Conservation (phyloP, 345 rosid genomes). For the Rhizophora mangle region DNA sequence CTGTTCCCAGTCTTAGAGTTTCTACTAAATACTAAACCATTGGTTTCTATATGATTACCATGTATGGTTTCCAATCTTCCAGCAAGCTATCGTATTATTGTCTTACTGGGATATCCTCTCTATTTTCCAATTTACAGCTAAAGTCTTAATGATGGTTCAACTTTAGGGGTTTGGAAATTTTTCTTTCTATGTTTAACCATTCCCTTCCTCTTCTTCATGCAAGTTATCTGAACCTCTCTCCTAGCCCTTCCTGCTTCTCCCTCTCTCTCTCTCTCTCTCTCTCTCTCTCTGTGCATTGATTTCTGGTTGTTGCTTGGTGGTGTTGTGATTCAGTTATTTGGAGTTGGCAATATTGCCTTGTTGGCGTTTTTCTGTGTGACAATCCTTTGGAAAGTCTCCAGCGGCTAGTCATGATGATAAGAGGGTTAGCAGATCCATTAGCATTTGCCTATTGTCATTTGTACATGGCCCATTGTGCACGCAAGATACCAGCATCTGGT, state of each 20-base stretch:
- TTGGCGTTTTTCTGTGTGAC: conserved; percentile 70
- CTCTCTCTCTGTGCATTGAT: conserved; percentile 5
- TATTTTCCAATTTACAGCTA: not conserved
- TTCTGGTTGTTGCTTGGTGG: conserved; percentile 6
- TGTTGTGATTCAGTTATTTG: conserved; percentile 55
- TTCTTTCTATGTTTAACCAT: conserved; percentile 4
- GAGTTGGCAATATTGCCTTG: conserved; percentile 89
- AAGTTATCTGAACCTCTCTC: too few relatives aligned
- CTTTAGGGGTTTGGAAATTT: not conserved
- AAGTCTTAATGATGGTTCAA: not conserved
- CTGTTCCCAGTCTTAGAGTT: too few relatives aligned
- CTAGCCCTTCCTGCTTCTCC: not conserved
- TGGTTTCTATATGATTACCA: too few relatives aligned
- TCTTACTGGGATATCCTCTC: not conserved
- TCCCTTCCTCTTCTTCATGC: not conserved
- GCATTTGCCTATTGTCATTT: conserved; percentile 78
- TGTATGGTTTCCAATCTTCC: too few relatives aligned
- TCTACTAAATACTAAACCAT: too few relatives aligned
- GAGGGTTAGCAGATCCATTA: conserved; percentile 86
- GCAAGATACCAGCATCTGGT: conserved; percentile 49
- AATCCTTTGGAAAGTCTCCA: conserved; percentile 52
- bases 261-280: not conserved
- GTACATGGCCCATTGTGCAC: conserved; percentile 67
- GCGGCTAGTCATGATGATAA: conserved; percentile 71
- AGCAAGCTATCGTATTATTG: not conserved